These are phyloP conservation scores for Lichtheimia ornata DNA, from an alignment of 371 early-diverging fungal genomes.

Conservation along the genomic window DNA sequence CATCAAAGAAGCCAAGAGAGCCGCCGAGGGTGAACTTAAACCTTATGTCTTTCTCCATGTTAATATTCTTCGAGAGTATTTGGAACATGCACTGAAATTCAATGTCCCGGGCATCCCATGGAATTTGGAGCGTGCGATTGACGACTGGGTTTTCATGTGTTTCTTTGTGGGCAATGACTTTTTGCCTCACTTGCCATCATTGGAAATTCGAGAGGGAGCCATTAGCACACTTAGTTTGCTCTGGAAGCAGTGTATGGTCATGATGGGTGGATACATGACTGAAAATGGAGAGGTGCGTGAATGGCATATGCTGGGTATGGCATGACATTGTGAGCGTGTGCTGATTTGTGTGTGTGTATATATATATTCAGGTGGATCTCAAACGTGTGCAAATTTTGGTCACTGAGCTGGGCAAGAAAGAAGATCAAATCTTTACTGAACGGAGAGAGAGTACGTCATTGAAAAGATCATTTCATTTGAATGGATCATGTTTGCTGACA, in stretches of 20 bases:
- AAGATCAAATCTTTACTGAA: slow-evolving; percentile 83
- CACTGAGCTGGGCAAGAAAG: slow-evolving; percentile 79
- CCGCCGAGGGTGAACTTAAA: slow-evolving; percentile 67
- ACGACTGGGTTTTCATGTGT: slow-evolving; percentile 99
- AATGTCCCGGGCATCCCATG: slow-evolving; percentile 67
- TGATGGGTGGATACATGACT: slow-evolving; percentile 88
- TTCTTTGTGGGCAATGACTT: slow-evolving; percentile 99
- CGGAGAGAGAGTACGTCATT: slow-evolving; percentile 66
- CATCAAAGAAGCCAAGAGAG: slow-evolving; percentile 35
- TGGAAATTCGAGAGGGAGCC: slow-evolving; percentile 98
- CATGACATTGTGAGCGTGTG: neutral
- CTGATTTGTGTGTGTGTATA: neutral
- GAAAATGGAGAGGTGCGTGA: slow-evolving; percentile 68
- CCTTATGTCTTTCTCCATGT: slow-evolving; percentile 93
- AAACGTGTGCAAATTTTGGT: slow-evolving; percentile 77
- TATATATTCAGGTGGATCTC: slow-evolving; percentile 63
- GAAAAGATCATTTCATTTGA: neutral
- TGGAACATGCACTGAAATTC: slow-evolving; percentile 81
- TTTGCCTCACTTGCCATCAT: slow-evolving; percentile 96
- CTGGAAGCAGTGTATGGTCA: slow-evolving; percentile 80
- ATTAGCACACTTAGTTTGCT: slow-evolving; percentile 87
- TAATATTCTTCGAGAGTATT: slow-evolving; percentile 89
- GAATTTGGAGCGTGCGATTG: slow-evolving; percentile 92
- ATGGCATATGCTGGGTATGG: neutral
- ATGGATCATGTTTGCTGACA: neutral